Conservation (phyloP, 306 rosid species). For the Aeschynomene evenia region DNA sequence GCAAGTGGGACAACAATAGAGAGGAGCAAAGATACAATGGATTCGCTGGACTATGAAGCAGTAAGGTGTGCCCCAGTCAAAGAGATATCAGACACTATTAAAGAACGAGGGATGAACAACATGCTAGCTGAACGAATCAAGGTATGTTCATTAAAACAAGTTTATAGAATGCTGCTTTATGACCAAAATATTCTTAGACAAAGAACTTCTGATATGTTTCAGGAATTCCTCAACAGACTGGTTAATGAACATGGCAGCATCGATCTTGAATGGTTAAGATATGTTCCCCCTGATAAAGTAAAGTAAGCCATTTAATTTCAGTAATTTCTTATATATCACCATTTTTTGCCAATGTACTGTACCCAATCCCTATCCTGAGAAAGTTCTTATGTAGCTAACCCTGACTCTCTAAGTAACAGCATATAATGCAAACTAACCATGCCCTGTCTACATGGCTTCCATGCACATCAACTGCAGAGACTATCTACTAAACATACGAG, state of each 20-base stretch:
- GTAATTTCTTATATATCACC: conserved; percentile 24
- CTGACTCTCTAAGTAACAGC: background rate
- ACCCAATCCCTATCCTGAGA: background rate
- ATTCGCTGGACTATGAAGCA: conserved; percentile 88
- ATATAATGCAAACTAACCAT: conserved; percentile 27
- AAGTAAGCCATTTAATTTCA: conserved; percentile 54
- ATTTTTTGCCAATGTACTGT: background rate
- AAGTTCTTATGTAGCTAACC: conserved; percentile 11
- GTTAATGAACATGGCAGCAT: conserved; percentile 84
- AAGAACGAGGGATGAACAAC: conserved; percentile 87
- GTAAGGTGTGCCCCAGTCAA: conserved; percentile 57
- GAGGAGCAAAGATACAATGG: conserved; percentile 57
- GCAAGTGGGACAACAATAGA: conserved; percentile 44
- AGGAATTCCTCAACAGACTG: conserved; percentile 81
- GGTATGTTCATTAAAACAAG: conserved; percentile 41
- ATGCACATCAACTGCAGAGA: conserved; percentile 55
- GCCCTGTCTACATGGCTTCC: conserved; percentile 14
- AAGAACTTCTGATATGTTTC: conserved; percentile 32
- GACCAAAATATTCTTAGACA: background rate
- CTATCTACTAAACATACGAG: conserved; percentile 78
- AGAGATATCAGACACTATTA: conserved; percentile 65
- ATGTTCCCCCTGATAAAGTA: conserved; percentile 80
- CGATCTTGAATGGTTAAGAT: conserved; percentile 93
- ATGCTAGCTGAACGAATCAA: conserved; percentile 92
- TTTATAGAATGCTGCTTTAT: conserved; percentile 19